Percentiles rank a stretch among this genome's conserved stretches.
Evolutionary conservation across 495 filamentous ascomycete species (phyloP).

Genomic region (Paragyromitra xinjiangensis): DNA sequence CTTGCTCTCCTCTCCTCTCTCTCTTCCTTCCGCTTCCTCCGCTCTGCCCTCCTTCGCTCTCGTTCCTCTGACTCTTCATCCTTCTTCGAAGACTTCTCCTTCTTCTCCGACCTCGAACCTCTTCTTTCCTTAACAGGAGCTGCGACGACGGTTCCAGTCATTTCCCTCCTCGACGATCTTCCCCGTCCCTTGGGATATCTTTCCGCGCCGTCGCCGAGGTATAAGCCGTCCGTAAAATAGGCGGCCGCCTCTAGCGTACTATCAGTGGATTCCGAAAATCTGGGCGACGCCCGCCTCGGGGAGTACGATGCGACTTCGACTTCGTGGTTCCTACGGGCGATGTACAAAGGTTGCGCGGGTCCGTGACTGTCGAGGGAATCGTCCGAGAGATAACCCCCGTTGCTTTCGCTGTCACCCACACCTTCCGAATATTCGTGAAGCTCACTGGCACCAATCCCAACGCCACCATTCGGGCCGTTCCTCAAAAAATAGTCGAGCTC

Average conservation of each 20-base stretch:
- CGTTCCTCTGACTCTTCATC: constrained; percentile 49
- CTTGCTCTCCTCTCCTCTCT: constrained; percentile 48
- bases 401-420: constrained; percentile 54
- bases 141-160: constrained; percentile 43
- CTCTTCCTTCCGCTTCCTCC: constrained; percentile 50
- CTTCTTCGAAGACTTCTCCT: constrained; percentile 34
- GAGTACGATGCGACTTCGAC: constrained; percentile 48
- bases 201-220: constrained; percentile 27
- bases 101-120: constrained; percentile 47
- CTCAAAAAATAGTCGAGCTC: constrained; percentile 48
- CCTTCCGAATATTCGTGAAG: constrained; percentile 47
- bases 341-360: constrained; percentile 40
- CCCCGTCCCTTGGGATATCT: constrained; percentile 37
- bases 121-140: constrained; percentile 43
- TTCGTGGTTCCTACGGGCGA: constrained; percentile 42
- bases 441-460: constrained; percentile 44
- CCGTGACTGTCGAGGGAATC: constrained; percentile 49
- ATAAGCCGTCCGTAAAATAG: constrained; percentile 42
- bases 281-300: constrained; percentile 43
- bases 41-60: constrained; percentile 51
- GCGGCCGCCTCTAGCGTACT: constrained; percentile 46
- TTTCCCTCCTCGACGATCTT: constrained; percentile 37
- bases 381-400: constrained; percentile 53
- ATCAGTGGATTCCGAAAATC: constrained; percentile 45
- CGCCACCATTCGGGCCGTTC: constrained; percentile 28